Evolutionary conservation across 352 stramenopile species (phyloP), one percentile per base, ranked within the genome.

Genomic region (Saprolegnia diclina): DNA sequence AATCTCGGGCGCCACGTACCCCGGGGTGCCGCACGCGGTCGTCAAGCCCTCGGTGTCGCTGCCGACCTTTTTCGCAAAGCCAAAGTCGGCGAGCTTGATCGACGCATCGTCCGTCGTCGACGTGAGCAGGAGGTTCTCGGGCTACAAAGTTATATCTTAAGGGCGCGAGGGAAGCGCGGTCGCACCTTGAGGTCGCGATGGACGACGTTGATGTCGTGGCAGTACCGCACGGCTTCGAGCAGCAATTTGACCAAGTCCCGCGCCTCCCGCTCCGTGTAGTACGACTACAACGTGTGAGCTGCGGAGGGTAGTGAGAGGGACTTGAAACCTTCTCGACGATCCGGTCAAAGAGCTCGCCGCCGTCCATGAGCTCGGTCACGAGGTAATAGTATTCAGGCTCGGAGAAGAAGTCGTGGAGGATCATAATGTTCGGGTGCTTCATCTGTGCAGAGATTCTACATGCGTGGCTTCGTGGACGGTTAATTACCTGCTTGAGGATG

Each of bases 341-440:
- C 56, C 86, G 86, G 32, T 92, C 87, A 64, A 95, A 93, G 13
- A 92, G 81, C 67, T 93, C 85, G 22, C 93, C 92, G 35, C 96
- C 96, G 40, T 88, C 89, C 82, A 98, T 98, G 59, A 97, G 93
- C 78, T 99, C 95, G 40, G 97, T 98, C 3, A 99, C 94, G 56
- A 99, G 81, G 77, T 99, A 99, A 78, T 97, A 99, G 71, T 97
- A 88, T 54, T 98, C 94, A 2, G 88, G 80, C 53, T 97, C 91
- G 13, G 95, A 84, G 74, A 97, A 98, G 72, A 98, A 97, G 73
- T 97, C 94, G 64, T 98, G 80, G 32, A 97, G 69, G 22, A 91
- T 91, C 83, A 97, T 94, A 56, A 97, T 97, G 74, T 97, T 95
- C 16, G 89, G 88, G 75, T 97, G 90, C 68, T 95, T 89, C 78